Base-by-base conservation (phyloP, 441 rosid genomes). In the Euphorbia corollata region DNA sequence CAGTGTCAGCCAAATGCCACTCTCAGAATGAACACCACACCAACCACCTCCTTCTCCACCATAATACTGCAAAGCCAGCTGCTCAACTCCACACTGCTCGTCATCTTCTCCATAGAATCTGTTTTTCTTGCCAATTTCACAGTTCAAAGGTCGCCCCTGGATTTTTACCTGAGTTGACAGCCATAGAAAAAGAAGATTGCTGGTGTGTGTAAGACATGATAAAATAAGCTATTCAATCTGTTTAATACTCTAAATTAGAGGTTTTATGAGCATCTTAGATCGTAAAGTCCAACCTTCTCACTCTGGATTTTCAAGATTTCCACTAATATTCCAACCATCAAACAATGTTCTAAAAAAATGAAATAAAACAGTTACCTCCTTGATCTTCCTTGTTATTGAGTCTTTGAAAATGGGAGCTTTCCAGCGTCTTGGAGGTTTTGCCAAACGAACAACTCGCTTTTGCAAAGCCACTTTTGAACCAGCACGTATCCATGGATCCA, bases 371-470 rank as follows among this genome's bases (percentile, higher is more conserved):
- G 50, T 56, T 69, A 90, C 98, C 87, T 90, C 96, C 2, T 73
- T 77, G 71, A 90, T 87, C 81, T 80, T 87, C 69, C 86, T 84
- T 50, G 78, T 81, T 20, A 82, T 43, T 36, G 76, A 85, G 54
- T 74, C 77, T 62, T 85, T 61, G 74, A 87, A 90, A 56, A 80
- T 76, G 22, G 97, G 97, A 78, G 74, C 71, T 84, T 82, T 93
- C 98, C 98, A 93, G 71, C 97, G 91, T 75, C 98, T 89, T 58
- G 98, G 98, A 69, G 98, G 98, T 83, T 87, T 93, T 69, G 85
- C 95, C 65, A 90, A 73, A 61, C 90, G 92, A 78, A 93, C 84
- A 69, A 87, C 83, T 66, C 95, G 88, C 73, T 87, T 85, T 69
- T 90, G 98, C 70, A 90, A 74, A 41, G 95, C 87, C 74, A 89